These are phyloP conservation scores for Crocinoboletus sp. DNA, from an alignment of 1,284 basidiomycete genomes.

Conservation along the genomic window DNA sequence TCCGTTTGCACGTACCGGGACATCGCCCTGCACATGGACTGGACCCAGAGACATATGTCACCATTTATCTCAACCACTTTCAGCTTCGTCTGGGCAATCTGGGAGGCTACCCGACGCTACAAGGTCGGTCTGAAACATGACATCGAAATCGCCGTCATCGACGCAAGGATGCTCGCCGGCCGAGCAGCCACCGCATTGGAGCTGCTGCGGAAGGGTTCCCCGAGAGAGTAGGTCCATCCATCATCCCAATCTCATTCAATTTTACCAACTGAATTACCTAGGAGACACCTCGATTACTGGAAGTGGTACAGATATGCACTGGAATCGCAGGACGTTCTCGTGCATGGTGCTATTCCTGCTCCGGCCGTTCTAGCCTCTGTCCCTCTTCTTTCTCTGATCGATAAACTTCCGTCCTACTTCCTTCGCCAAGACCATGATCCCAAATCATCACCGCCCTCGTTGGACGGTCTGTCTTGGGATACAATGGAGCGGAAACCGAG, in stretches of 20 bases:
- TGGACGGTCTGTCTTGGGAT: constrained; percentile 56
- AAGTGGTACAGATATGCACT: constrained; percentile 70
- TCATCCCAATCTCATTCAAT: background rate
- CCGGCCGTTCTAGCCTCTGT: constrained; percentile 63
- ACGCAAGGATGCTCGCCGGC: constrained; percentile 52
- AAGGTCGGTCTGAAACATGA: constrained; percentile 65
- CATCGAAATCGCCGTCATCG: constrained; percentile 71
- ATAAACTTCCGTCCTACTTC: constrained; percentile 68
- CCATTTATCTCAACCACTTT: constrained; percentile 70
- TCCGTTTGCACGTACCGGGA: constrained; percentile 50
- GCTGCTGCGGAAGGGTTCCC: constrained; percentile 46
- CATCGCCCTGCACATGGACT: constrained; percentile 64
- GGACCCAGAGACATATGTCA: constrained; percentile 65
- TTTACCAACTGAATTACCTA: constrained; percentile 25
- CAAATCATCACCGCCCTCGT: constrained; percentile 35
- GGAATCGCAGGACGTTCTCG: constrained; percentile 70
- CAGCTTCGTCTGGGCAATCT: constrained; percentile 74
- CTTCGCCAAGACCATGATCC: constrained; percentile 38
- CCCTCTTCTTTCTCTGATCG: constrained; percentile 57
- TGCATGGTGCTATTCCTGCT: constrained; percentile 61
- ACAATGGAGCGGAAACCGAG: constrained; percentile 52
- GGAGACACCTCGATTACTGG: constrained; percentile 61
- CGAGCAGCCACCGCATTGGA: constrained; percentile 61
- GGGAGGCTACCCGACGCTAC: constrained; percentile 73
- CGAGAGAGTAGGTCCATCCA: constrained; percentile 47